Evolutionary conservation across 169 alveolate genomes (phyloP), one percentile per base, ranked within the genome.

Genomic region (Amoebophrya sp.): DNA sequence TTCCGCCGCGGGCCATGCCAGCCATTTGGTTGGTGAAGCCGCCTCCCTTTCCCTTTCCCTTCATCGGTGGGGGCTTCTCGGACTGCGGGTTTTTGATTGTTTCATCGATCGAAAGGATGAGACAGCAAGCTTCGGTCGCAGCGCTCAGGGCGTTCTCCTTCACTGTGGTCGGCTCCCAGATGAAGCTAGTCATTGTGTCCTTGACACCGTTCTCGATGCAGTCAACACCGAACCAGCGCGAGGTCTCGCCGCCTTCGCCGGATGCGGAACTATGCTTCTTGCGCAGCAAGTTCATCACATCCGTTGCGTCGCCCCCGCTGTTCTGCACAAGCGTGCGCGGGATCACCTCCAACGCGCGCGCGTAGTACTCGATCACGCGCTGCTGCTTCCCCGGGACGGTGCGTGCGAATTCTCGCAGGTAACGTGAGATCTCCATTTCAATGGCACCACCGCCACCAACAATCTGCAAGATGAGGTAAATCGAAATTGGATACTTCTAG

Each of bases 401-500:
- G 94, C 98, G 95, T 36, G 97, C 95, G 54, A 92, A 93, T 40
- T 97, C 97, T 91, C 99, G 96, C 10, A 97, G 93, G 92, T 95
- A 94, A 92, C 97, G 94, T 41, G 96, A 93, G 39, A 96, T 93
- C 95, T 96, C 98, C 96, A 93, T 93, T 94, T 98, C 99, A 24
- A 98, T 96, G 40, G 99, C 99, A 2, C 99, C 99, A 40, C 99
- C 99, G 40, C 99, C 99, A 10, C 99, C 98, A 90, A 98, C 99
- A 47, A 47, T 47, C 65, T 47, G 65, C 18, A 12, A 6, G 65
- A 12, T 47, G 65, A 12, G 65, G 18, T 47, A 47, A 47, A 18
- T 47, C 29, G 65, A 47, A 47, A 18, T 47, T 47, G 6, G 6
- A 6, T n/a, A n/a, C n/a, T n/a, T n/a, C n/a, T n/a, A n/a, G n/a